Percentiles rank a stretch among this genome's conserved stretches.
These are phyloP conservation scores for Corniculantispora saksenae DNA, from an alignment of 2,329 filamentous ascomycete species.

Conservation along the genomic window DNA sequence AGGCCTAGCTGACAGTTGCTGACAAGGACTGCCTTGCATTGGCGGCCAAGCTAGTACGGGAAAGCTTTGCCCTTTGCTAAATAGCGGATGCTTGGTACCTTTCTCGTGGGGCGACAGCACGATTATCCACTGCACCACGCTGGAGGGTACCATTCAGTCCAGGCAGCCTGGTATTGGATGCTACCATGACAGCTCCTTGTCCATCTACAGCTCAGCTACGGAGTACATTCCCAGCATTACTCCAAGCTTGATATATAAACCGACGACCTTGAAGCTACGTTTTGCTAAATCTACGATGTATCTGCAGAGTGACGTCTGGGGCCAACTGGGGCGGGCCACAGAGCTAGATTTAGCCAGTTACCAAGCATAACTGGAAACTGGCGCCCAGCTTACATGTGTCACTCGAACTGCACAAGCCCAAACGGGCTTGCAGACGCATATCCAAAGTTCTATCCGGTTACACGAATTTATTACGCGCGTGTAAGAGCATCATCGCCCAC, in stretches of 20 bases:
- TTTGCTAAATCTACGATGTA: background rate
- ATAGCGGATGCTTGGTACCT: background rate
- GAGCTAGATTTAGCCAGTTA: background rate
- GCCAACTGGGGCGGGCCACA: background rate
- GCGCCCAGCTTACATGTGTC: background rate
- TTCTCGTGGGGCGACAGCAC: background rate
- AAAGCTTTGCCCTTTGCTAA: too few species aligned
- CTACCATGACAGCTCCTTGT: too few species aligned
- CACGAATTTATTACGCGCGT: too few species aligned
- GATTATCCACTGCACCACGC: background rate
- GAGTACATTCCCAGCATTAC: too few species aligned
- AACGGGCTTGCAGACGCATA: background rate
- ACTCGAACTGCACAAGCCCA: background rate
- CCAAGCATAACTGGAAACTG: background rate
- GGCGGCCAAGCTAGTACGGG: background rate
- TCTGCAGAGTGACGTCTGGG: background rate
- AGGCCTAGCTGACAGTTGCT: background rate
- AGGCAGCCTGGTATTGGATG: background rate
- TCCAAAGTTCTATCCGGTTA: too few species aligned
- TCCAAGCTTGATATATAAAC: background rate
- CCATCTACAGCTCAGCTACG: too few species aligned
- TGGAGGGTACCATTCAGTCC: background rate
- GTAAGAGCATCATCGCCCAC: too few species aligned
- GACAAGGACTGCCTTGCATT: background rate
- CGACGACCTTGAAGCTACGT: background rate